A percentile compares a stretch with the other conserved stretches of the same genome.
Conservation (phyloP, 2,329 filamentous ascomycete genomes). For the Colletotrichum higginsianum region DNA sequence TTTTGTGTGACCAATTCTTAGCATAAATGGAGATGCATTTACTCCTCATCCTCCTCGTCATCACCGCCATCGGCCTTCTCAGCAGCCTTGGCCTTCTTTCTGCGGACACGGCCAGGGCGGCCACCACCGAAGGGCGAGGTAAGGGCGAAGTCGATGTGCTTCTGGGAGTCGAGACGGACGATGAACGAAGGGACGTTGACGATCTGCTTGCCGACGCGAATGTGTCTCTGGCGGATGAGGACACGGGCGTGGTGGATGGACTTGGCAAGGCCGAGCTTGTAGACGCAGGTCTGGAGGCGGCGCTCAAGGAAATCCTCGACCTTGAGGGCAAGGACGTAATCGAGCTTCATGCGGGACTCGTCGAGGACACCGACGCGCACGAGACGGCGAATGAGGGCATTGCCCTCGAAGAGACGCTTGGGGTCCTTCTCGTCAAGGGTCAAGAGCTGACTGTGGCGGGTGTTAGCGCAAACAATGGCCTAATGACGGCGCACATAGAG, state of each 20-base stretch:
- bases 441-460: slow-evolving; percentile 87
- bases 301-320: slow-evolving; percentile 99
- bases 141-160: slow-evolving; percentile 99
- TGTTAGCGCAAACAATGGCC: slow-evolving; percentile 45
- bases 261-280: slow-evolving; percentile 99
- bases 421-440: slow-evolving; percentile 99
- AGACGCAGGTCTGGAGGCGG: slow-evolving; percentile 99
- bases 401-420: slow-evolving; percentile 99
- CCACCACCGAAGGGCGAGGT: slow-evolving; percentile 98
- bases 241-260: slow-evolving; percentile 99
- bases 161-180: slow-evolving; percentile 99
- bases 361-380: slow-evolving; percentile 99
- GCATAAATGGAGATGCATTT: slow-evolving; percentile 56
- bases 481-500: background rate
- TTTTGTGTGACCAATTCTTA: slow-evolving; percentile 41
- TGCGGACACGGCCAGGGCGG: slow-evolving; percentile 95
- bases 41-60: slow-evolving; percentile 89
- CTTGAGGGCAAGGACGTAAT: slow-evolving; percentile 99
- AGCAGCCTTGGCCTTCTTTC: slow-evolving; percentile 99
- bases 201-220: slow-evolving; percentile 99
- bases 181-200: slow-evolving; percentile 99
- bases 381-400: slow-evolving; percentile 99
- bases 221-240: slow-evolving; percentile 99
- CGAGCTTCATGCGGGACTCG: slow-evolving; percentile 99
- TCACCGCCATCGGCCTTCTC: slow-evolving; percentile 86